Evolutionary conservation across 345 rosid genomes (phyloP).

Genomic region (Camelina neglecta): DNA sequence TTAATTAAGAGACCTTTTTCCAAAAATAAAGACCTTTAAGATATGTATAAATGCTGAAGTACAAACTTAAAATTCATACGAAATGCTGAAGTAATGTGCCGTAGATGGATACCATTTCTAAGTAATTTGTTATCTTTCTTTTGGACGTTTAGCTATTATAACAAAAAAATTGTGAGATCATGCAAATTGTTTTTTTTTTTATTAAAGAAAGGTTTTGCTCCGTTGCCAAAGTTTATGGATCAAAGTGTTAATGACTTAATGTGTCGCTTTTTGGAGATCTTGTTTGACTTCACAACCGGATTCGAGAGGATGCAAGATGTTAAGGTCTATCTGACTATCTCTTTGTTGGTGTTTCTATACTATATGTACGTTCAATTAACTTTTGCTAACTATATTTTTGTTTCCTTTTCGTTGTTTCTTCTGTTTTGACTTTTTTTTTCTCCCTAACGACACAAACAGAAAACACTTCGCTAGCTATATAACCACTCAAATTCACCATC

Average conservation of each 20-base stretch:
- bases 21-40: background rate
- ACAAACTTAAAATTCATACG: background rate
- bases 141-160: background rate
- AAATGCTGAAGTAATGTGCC: background rate
- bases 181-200: background rate
- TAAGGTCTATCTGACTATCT: background rate
- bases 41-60: background rate
- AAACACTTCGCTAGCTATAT: background rate
- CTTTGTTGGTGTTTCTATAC: background rate
- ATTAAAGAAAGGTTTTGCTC: background rate
- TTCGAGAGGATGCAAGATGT: background rate
- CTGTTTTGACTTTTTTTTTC: background rate
- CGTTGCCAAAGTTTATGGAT: background rate
- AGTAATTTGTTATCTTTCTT: background rate
- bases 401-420: background rate
- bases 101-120: too few species aligned
- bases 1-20: background rate
- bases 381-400: background rate
- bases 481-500: slow-evolving; percentile 19
- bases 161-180: background rate
- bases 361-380: background rate
- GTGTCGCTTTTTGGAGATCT: background rate
- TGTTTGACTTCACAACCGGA: background rate
- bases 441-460: background rate
- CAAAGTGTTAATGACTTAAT: background rate